Evolutionary conservation across 2,329 filamentous ascomycete species (phyloP).

Genomic region (Phialocephala subalpina): DNA sequence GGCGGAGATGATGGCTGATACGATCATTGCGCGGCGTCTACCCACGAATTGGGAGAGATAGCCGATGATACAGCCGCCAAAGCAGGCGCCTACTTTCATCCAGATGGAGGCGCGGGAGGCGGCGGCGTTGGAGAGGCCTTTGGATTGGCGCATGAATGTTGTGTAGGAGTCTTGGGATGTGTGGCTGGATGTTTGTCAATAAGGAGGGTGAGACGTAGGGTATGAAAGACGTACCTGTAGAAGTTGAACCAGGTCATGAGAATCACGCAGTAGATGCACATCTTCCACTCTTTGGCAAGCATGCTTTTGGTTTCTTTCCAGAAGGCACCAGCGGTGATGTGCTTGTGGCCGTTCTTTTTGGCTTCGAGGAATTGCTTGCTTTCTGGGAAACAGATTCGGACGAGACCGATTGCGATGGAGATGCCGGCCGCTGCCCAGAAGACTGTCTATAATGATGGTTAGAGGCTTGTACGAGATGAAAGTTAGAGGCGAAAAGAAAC

Average conservation of each 20-base stretch:
- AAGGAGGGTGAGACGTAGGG: not conserved
- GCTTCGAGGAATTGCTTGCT: constrained; percentile 78
- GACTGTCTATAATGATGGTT: constrained; percentile 14
- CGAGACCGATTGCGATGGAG: constrained; percentile 72
- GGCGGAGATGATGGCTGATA: constrained; percentile 66
- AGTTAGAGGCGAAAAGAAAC: constrained; percentile 65
- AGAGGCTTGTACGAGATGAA: not conserved
- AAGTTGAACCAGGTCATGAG: constrained; percentile 75
- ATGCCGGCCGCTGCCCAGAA: constrained; percentile 61
- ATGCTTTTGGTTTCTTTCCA: constrained; percentile 75
- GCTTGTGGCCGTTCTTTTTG: constrained; percentile 64
- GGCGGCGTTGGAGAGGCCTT: constrained; percentile 68
- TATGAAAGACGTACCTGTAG: constrained; percentile 50
- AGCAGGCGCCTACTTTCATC: constrained; percentile 71
- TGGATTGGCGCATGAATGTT: constrained; percentile 75
- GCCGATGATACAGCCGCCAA: constrained; percentile 70
- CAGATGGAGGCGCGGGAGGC: constrained; percentile 76
- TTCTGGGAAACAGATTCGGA: constrained; percentile 75
- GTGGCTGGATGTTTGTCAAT: constrained; percentile 56
- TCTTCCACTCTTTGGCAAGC: constrained; percentile 75
- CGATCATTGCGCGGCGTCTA: constrained; percentile 71
- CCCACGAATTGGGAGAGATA: constrained; percentile 74
- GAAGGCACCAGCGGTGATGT: constrained; percentile 60
- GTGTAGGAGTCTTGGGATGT: constrained; percentile 74
- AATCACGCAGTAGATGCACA: constrained; percentile 79